These are phyloP conservation scores for Gymnopilus dilepis DNA, from an alignment of 768 basidiomycete genomes.

Conservation along the genomic window DNA sequence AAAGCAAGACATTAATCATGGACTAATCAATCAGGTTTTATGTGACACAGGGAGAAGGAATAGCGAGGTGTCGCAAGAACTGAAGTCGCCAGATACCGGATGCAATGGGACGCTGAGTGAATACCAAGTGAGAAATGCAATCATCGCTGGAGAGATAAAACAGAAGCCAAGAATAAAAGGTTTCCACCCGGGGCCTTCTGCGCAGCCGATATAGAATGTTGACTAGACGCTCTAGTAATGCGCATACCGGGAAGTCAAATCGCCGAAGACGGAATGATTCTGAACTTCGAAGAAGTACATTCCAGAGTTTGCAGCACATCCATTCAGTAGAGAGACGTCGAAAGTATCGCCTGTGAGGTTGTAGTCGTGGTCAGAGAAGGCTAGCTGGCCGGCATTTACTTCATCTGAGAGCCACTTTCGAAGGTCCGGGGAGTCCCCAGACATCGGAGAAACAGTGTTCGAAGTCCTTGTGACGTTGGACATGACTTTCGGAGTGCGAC, in stretches of 20 bases:
- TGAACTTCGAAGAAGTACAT: not conserved
- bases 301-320: not conserved
- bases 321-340: not conserved
- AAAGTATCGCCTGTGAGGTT: conserved; percentile 15
- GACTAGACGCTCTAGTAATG: not conserved
- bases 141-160: not conserved
- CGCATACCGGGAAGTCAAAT: not conserved
- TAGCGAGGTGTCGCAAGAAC: not conserved
- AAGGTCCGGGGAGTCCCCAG: conserved; percentile 34
- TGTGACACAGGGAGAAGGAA: not conserved
- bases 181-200: not conserved
- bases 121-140: not conserved
- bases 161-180: not conserved
- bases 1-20: conserved; percentile 29
- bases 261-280: not conserved
- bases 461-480: conserved; percentile 9
- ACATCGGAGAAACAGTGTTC: conserved; percentile 16
- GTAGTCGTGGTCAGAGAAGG: conserved; percentile 18
- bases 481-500: conserved; percentile 14
- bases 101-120: not conserved
- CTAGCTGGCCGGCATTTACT: conserved; percentile 22
- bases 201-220: no score
- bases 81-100: not conserved
- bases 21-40: not conserved
- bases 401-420: conserved; percentile 38